phyloP scores from a whole-genome alignment of 257 asterid species.

The Nicotiana tabacum region DNA sequence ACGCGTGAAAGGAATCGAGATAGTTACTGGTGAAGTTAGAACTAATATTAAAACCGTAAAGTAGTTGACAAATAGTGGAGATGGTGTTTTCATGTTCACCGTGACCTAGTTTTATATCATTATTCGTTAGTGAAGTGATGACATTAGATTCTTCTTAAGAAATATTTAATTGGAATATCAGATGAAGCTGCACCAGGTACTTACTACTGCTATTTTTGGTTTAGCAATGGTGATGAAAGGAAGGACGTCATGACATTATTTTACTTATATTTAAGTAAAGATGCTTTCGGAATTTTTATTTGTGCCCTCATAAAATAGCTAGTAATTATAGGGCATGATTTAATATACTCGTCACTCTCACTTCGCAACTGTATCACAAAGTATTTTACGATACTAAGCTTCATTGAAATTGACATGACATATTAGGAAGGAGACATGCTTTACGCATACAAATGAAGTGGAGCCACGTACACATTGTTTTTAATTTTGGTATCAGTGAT shows the following conservation, averaged over 20 bases:
- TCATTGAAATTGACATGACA: not conserved
- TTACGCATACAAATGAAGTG: not conserved
- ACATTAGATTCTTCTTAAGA: not conserved
- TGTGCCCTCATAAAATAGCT: not conserved
- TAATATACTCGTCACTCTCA: no score
- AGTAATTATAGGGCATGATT: no score
- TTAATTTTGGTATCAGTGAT: no score
- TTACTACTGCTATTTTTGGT: not conserved
- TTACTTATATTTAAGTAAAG: not conserved
- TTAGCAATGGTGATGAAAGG: not conserved
- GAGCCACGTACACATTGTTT: not conserved
- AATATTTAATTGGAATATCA: not conserved
- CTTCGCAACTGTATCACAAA: not conserved
- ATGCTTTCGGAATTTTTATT: not conserved
- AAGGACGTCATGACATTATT: not conserved
- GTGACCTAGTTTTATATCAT: not conserved
- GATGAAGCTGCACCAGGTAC: not conserved
- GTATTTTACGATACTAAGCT: not conserved
- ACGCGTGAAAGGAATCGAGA: constrained; percentile 32
- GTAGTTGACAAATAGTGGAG: not conserved
- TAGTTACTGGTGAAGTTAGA: not conserved
- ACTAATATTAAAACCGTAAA: not conserved
- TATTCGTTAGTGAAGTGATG: not conserved
- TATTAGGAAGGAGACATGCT: not conserved
- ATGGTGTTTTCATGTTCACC: no score